Conservation (phyloP, 2,329 filamentous ascomycete species). For the Trichoderma hamatum region DNA sequence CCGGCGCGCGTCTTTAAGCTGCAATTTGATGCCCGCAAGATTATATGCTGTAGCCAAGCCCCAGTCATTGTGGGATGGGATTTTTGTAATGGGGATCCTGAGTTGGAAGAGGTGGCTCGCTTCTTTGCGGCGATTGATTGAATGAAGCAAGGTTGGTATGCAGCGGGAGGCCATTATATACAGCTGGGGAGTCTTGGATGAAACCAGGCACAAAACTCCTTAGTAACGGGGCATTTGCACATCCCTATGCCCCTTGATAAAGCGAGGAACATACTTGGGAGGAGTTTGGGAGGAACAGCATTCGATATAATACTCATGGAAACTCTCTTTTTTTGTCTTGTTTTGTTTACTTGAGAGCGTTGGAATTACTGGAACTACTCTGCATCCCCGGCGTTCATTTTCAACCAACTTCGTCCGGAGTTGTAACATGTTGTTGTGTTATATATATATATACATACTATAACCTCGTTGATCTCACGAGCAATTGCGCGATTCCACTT, state of each 20-base stretch:
- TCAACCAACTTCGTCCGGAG: constrained; percentile 1
- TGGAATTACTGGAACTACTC: constrained; percentile 5
- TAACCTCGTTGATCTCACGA: background rate
- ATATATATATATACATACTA: background rate
- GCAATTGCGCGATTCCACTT: background rate
- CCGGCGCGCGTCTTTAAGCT: constrained; percentile 84
- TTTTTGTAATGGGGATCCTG: constrained; percentile 83
- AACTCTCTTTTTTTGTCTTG: background rate
- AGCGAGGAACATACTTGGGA: background rate
- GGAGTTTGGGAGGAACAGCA: background rate
- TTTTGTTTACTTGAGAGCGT: background rate
- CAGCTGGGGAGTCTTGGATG: background rate
- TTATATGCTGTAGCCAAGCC: constrained; percentile 93
- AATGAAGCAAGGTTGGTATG: background rate
- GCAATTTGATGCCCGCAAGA: constrained; percentile 90
- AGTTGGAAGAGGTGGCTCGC: constrained; percentile 74
- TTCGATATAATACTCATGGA: background rate
- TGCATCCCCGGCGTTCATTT: constrained; percentile 10
- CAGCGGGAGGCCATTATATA: background rate
- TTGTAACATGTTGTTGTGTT: background rate
- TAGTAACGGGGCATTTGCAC: background rate
- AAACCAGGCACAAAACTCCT: background rate
- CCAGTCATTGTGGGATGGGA: constrained; percentile 95
- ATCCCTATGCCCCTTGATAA: background rate
- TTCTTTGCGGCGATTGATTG: constrained; percentile 72